Percentiles rank a stretch among this genome's conserved stretches.
phyloP scores from a whole-genome alignment of 2,329 filamentous ascomycete species.

The Diaporthe sp. region DNA sequence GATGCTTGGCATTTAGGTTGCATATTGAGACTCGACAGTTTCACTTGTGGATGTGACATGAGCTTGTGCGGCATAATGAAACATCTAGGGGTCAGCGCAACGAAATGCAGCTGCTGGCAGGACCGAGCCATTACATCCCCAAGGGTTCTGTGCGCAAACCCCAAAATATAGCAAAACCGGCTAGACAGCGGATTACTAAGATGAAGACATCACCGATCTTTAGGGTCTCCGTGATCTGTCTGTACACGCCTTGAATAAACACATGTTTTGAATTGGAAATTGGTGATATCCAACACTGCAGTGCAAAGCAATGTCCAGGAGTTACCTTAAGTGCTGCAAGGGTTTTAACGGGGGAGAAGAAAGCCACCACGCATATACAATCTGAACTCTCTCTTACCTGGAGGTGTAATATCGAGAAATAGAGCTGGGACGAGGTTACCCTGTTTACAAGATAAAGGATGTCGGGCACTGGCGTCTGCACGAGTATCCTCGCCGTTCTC shows the following conservation, averaged over 20 bases:
- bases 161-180: neutral
- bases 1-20: neutral
- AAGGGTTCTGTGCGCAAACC: neutral
- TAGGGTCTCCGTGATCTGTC: too few relatives aligned
- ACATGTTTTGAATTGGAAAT: neutral
- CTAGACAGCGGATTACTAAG: neutral
- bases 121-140: neutral
- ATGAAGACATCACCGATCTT: neutral
- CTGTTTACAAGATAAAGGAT: neutral
- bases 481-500: too few relatives aligned
- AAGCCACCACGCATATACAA: neutral
- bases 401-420: neutral
- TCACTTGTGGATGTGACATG: neutral
- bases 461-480: too few relatives aligned
- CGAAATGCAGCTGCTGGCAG: neutral
- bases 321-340: neutral
- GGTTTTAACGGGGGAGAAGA: neutral
- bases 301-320: neutral
- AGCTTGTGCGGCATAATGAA: constrained; percentile 17
- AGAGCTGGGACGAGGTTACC: too few relatives aligned
- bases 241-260: too few relatives aligned
- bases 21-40: neutral
- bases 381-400: neutral
- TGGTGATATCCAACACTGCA: neutral
- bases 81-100: constrained; percentile 17